These are phyloP conservation scores for Ganoderma leucocontextum DNA, from an alignment of 1,284 basidiomycete genomes.

Conservation along the genomic window DNA sequence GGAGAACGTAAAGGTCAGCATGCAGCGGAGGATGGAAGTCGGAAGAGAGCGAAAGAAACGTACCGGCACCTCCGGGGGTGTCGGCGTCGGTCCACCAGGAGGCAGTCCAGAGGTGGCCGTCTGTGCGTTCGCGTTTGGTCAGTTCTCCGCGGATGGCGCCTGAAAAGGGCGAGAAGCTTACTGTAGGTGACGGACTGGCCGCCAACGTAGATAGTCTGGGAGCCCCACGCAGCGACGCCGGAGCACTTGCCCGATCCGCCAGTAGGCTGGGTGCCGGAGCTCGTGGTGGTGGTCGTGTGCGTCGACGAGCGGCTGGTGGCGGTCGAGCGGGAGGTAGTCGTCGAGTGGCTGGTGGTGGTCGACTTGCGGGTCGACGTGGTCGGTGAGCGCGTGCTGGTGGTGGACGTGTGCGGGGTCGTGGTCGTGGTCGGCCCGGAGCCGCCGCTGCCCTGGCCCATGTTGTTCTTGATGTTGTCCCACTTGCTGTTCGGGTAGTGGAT, in stretches of 20 bases:
- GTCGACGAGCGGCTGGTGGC: not conserved
- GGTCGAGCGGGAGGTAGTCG: constrained; percentile 32
- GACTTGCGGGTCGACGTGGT: constrained; percentile 31
- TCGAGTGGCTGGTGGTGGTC: constrained; percentile 15
- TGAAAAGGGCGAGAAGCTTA: constrained; percentile 40
- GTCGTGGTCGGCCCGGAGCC: not conserved
- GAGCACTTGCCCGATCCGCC: constrained; percentile 45
- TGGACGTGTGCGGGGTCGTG: not conserved
- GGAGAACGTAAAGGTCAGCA: not conserved
- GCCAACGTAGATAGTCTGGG: constrained; percentile 53
- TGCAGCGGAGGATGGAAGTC: not conserved
- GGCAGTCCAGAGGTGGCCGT: constrained; percentile 66
- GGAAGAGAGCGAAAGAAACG: constrained; percentile 2
- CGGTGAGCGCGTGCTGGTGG: not conserved
- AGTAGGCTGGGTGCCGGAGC: constrained; percentile 44
- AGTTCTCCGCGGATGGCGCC: constrained; percentile 16
- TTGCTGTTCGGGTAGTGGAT: constrained; percentile 69
- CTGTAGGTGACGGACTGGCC: constrained; percentile 59
- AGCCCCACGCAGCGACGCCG: constrained; percentile 55
- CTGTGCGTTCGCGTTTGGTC: constrained; percentile 36
- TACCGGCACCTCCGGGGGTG: constrained; percentile 58
- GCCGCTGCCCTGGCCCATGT: constrained; percentile 56
- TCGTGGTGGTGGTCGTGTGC: constrained; percentile 27
- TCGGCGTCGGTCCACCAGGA: constrained; percentile 71
- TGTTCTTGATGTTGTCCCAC: constrained; percentile 73